These are phyloP conservation scores for Podospora pseudopauciseta DNA, from an alignment of 495 filamentous ascomycete genomes.

Conservation along the genomic window DNA sequence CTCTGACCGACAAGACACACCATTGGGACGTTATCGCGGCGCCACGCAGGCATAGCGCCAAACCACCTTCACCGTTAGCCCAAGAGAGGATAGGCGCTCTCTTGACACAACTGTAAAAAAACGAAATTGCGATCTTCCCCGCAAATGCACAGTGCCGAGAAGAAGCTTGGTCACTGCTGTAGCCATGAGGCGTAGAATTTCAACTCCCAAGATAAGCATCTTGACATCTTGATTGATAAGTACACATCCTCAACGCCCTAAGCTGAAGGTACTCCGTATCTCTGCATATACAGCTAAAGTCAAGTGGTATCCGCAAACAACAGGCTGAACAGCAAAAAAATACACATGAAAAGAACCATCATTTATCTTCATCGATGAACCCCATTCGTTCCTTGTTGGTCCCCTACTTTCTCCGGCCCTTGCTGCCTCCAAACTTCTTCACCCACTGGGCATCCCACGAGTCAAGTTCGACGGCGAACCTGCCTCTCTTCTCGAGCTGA, in stretches of 20 bases:
- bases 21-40: not conserved
- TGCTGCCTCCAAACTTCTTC: slow-evolving; percentile 34
- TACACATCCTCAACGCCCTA: not conserved
- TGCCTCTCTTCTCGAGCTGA: slow-evolving; percentile 9
- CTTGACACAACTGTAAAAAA: not conserved
- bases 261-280: not conserved
- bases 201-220: not conserved
- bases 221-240: not conserved
- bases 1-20: not conserved
- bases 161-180: not conserved
- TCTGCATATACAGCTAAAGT: not conserved
- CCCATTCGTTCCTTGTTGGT: not conserved
- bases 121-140: slow-evolving; percentile 5
- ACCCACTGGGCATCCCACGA: slow-evolving; percentile 38
- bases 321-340: not conserved
- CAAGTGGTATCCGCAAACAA: not conserved
- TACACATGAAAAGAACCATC: not conserved
- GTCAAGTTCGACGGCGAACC: slow-evolving; percentile 42
- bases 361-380: not conserved
- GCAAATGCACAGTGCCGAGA: not conserved
- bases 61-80: not conserved
- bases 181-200: not conserved
- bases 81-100: not conserved
- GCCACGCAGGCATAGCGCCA: not conserved
- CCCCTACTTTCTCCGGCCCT: not conserved